Evolutionary conservation across 192 early-diverging fungal species (phyloP), one percentile per base, ranked within the genome.

Genomic region (Mortierella hygrophila): DNA sequence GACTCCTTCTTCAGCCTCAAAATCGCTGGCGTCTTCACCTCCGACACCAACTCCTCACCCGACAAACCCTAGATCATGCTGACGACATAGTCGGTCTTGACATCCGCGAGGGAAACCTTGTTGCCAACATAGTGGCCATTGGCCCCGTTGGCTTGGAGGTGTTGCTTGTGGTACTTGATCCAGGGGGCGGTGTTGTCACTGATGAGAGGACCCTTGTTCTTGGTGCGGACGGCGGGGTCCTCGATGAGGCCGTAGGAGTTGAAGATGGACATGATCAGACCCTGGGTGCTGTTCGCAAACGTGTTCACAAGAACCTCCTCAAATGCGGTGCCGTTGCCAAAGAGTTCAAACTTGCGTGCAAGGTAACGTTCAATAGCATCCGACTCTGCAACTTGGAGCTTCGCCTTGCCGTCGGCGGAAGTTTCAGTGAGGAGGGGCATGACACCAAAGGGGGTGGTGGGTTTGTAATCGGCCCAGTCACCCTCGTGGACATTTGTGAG

Each of bases 51-150:
- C 40, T 47, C 72, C 1, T 75, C 74, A 10, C n/a, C 54, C 6
- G 74, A 29, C 54, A 75, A 6, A 20, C 32, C 11, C 29, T 37
- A 54, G 20, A 75, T 57, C n/a, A 52, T 32, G 18, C 10, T 35
- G n/a, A 75, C 60, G 54, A 57, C 29, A 6, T 55, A 40, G 54
- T 21, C 74, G 8, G 74, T 75, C 74, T 75, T 55, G 38, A 89
- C 57, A 49, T 92, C 92, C 4, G 74, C 81, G 46, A 89, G 88
- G 0, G 89, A 82, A 0, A 60, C 83, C 26, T 75, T 46, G 75
- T 72, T 60, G 72, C 91, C 90, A 75, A 92, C 86, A 73, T 91
- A 92, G 49, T 92, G 90, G 9, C 91, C 89, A 37, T 76, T 92
- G 38, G 91, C 91, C 3, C 44, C 23, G 75, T 93, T 93, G 46